These are phyloP conservation scores for Chalciporus sphaerocephalus DNA, from an alignment of 768 basidiomycete genomes.

Conservation along the genomic window DNA sequence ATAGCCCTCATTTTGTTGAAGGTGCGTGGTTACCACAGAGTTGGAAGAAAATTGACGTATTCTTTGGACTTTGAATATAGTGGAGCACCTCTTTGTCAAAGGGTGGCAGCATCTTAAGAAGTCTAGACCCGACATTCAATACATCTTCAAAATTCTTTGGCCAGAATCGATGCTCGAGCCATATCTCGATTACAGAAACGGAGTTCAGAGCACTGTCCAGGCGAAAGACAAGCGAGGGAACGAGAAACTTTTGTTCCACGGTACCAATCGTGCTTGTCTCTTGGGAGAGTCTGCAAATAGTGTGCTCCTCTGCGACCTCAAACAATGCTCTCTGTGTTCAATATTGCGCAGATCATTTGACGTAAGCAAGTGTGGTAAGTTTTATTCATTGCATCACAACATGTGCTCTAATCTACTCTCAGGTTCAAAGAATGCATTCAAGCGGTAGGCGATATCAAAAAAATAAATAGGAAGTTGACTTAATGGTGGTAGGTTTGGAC, in stretches of 20 bases:
- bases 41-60: background rate
- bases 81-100: constrained; percentile 46
- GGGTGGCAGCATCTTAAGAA: constrained; percentile 59
- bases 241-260: constrained; percentile 63
- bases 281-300: constrained; percentile 50
- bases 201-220: constrained; percentile 25
- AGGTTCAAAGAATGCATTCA: constrained; percentile 57
- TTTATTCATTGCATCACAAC: background rate
- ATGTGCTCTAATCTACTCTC: constrained; percentile 9
- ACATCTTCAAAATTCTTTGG: constrained; percentile 49
- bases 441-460: constrained; percentile 31
- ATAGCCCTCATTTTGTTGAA: constrained; percentile 35
- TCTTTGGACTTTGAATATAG: constrained; percentile 27
- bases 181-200: constrained; percentile 40
- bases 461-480: background rate
- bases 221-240: constrained; percentile 36
- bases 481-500: constrained; percentile 50
- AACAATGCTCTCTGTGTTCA: constrained; percentile 52
- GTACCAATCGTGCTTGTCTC: constrained; percentile 56
- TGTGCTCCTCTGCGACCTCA: constrained; percentile 44
- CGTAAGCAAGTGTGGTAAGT: constrained; percentile 52
- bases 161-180: constrained; percentile 40
- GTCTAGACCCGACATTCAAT: constrained; percentile 42
- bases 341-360: constrained; percentile 60
- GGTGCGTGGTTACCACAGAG: constrained; percentile 32